Conservation (phyloP, 768 basidiomycete species). For the Russula virescens region DNA sequence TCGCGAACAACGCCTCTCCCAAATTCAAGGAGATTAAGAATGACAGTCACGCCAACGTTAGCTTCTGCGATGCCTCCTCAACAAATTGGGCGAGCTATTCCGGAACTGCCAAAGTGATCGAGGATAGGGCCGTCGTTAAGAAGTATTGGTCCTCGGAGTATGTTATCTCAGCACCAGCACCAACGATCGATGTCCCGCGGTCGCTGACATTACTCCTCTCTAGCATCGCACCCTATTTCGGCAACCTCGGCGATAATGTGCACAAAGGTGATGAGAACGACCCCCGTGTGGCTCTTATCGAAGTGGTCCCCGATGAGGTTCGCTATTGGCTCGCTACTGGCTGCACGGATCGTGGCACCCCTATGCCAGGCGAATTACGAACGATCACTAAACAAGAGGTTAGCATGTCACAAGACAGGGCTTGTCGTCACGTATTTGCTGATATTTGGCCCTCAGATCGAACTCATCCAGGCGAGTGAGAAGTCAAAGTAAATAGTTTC, state of each 20-base stretch:
- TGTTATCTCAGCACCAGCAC: constrained; percentile 33
- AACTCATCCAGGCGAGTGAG: constrained; percentile 7
- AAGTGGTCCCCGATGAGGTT: constrained; percentile 75
- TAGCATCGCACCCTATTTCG: constrained; percentile 74
- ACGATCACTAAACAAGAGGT: constrained; percentile 74
- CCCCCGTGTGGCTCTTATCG: constrained; percentile 72
- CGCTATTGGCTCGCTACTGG: constrained; percentile 72
- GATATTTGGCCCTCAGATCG: constrained; percentile 11
- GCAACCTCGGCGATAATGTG: constrained; percentile 76
- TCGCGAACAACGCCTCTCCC: constrained; percentile 65
- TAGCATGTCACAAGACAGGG: constrained; percentile 15
- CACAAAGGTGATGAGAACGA: constrained; percentile 79
- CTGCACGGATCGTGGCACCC: constrained; percentile 49
- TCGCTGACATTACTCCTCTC: background rate
- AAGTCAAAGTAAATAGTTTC: background rate
- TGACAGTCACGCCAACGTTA: constrained; percentile 74
- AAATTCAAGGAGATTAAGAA: constrained; percentile 76
- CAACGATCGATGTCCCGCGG: too few relatives aligned
- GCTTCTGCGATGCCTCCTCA: constrained; percentile 60
- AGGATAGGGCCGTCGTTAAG: constrained; percentile 57
- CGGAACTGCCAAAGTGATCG: constrained; percentile 61
- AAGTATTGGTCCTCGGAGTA: constrained; percentile 52
- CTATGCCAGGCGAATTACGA: constrained; percentile 70
- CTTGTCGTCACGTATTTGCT: background rate
- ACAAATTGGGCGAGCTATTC: constrained; percentile 80